Conservation (phyloP, 2,329 filamentous ascomycete species). For the Chaetomium strumarium region DNA sequence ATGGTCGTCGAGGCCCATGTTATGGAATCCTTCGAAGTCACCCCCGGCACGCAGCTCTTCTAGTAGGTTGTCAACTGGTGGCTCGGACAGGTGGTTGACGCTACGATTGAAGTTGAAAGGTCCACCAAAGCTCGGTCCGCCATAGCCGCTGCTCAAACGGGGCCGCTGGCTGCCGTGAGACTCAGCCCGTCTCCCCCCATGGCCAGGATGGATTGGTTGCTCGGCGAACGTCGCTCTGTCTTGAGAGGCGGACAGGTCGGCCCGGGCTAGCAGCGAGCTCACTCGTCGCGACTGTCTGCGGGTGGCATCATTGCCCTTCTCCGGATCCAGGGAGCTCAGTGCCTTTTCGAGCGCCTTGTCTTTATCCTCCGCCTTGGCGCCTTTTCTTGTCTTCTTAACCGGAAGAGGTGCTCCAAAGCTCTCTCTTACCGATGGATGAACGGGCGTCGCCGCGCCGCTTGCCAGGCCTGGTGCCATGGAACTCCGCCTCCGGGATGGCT, state of each 20-base stretch:
- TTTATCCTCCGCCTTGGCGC: slow-evolving; percentile 35
- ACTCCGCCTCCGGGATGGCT: slow-evolving; percentile 50
- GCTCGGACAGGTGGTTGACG: slow-evolving; percentile 59
- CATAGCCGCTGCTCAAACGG: slow-evolving; percentile 51
- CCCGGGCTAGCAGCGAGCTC: slow-evolving; percentile 83
- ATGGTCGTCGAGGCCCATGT: slow-evolving; percentile 67
- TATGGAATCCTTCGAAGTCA: slow-evolving; percentile 63
- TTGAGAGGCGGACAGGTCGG: slow-evolving; percentile 79
- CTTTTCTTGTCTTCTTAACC: slow-evolving; percentile 48
- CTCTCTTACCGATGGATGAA: slow-evolving; percentile 65
- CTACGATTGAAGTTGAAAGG: slow-evolving; percentile 39
- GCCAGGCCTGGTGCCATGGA: slow-evolving; percentile 62
- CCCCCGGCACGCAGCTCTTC: slow-evolving; percentile 60
- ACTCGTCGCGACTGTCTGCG: slow-evolving; percentile 67
- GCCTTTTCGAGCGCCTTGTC: slow-evolving; percentile 57
- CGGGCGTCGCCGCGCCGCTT: slow-evolving; percentile 72
- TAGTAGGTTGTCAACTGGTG: slow-evolving; percentile 62
- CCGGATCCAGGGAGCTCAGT: slow-evolving; percentile 61
- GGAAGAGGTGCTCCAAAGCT: slow-evolving; percentile 62
- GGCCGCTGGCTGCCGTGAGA: slow-evolving; percentile 66
- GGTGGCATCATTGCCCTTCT: slow-evolving; percentile 49
- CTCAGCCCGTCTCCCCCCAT: slow-evolving; percentile 56
- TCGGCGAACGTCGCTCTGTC: slow-evolving; percentile 78
- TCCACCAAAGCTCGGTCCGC: slow-evolving; percentile 31
- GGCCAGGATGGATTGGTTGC: slow-evolving; percentile 39